Conservation (phyloP, 352 stramenopile genomes). For the Phytopythium helicoides region DNA sequence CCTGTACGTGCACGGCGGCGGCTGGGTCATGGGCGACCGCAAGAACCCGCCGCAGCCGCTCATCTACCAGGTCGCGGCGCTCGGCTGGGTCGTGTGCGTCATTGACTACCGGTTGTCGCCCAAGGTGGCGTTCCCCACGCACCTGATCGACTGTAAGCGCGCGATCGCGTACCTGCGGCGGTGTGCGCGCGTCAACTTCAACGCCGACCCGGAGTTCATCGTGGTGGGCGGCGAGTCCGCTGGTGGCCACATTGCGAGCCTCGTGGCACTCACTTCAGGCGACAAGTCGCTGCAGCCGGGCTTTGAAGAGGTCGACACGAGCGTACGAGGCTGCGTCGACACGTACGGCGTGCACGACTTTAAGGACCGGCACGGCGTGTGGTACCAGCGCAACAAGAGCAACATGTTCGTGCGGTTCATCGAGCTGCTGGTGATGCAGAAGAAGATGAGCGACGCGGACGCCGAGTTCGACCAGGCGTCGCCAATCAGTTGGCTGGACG, state of each 20-base stretch:
- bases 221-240: conserved; percentile 70
- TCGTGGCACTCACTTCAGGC: conserved; percentile 58
- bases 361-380: conserved; percentile 63
- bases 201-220: conserved; percentile 63
- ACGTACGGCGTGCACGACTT: conserved; percentile 79
- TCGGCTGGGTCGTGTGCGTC: conserved; percentile 70
- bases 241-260: conserved; percentile 63
- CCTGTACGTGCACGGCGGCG: conserved; percentile 79
- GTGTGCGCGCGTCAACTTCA: conserved; percentile 37
- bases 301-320: conserved; percentile 79
- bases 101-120: conserved; percentile 78
- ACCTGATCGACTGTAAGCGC: conserved; percentile 70
- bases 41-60: conserved; percentile 43
- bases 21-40: conserved; percentile 63
- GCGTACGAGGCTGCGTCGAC: conserved; percentile 65
- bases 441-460: conserved; percentile 38
- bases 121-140: conserved; percentile 60
- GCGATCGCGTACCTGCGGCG: conserved; percentile 64
- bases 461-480: conserved; percentile 59
- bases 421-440: conserved; percentile 70
- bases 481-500: conserved; percentile 49
- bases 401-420: conserved; percentile 64
- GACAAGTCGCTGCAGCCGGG: conserved; percentile 71
- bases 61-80: conserved; percentile 54
- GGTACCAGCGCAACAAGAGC: conserved; percentile 52